phyloP scores from a whole-genome alignment of 176 grass and related monocot genomes.

The Cymbopogon citratus region DNA sequence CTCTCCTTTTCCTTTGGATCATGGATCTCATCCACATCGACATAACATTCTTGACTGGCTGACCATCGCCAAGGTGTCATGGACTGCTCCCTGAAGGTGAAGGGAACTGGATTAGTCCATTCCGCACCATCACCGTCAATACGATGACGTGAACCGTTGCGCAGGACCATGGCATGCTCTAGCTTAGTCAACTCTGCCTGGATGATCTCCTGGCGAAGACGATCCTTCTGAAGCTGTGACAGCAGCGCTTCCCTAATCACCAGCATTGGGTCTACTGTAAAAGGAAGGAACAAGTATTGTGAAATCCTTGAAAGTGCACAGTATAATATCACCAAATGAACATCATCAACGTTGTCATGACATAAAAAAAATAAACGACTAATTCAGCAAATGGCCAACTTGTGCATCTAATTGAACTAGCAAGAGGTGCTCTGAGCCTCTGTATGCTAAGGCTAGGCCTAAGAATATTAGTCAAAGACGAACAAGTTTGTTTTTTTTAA shows the following conservation, averaged over 20 bases:
- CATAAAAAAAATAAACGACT: no score
- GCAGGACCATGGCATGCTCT: background rate
- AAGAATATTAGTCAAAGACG: background rate
- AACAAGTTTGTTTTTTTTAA: background rate
- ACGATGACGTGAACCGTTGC: background rate
- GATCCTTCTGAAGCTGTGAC: conserved; percentile 29
- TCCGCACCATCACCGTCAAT: background rate
- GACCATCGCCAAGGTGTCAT: background rate
- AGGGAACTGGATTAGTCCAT: background rate
- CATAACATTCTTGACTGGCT: background rate
- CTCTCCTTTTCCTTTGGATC: background rate
- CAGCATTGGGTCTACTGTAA: background rate
- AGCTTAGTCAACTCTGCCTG: conserved; percentile 23
- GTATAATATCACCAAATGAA: background rate
- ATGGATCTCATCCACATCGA: background rate
- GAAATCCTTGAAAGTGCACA: background rate
- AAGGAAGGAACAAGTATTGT: background rate
- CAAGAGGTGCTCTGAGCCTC: no score
- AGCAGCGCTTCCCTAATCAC: conserved; percentile 27
- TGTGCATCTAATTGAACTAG: no score
- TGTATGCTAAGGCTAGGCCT: no score
- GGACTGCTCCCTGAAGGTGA: background rate
- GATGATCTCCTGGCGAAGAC: conserved; percentile 34
- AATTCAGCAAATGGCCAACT: no score
- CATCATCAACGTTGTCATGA: background rate